Evolutionary conservation across 495 filamentous ascomycete genomes (phyloP).

Genomic region (Aspergillus funiculosus): DNA sequence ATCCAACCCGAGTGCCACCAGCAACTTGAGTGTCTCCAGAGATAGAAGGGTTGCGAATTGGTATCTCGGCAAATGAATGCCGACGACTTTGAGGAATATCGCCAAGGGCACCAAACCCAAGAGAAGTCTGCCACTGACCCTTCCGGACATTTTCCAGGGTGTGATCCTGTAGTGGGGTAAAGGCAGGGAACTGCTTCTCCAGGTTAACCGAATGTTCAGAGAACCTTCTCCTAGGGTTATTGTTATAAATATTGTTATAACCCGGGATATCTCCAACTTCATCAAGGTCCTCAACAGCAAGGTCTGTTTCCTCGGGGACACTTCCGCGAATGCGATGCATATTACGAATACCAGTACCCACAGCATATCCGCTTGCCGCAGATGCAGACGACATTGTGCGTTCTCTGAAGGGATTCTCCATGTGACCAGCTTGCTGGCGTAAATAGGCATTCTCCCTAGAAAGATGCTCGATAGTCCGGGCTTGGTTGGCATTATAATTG

Average conservation of each 20-base stretch:
- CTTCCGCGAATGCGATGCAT: slow-evolving; percentile 57
- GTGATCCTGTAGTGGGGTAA: slow-evolving; percentile 59
- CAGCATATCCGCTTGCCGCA: slow-evolving; percentile 34
- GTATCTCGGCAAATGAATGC: slow-evolving; percentile 93
- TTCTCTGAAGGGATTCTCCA: slow-evolving; percentile 58
- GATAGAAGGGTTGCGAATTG: slow-evolving; percentile 63
- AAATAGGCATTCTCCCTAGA: slow-evolving; percentile 66
- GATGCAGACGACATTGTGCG: slow-evolving; percentile 52
- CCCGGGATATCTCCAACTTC: slow-evolving; percentile 55
- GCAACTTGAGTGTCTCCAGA: slow-evolving; percentile 43
- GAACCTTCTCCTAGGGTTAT: slow-evolving; percentile 49
- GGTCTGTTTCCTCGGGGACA: slow-evolving; percentile 65
- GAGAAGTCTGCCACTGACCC: slow-evolving; percentile 81
- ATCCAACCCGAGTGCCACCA: slow-evolving; percentile 24
- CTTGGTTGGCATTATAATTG: slow-evolving; percentile 51
- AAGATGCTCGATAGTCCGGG: slow-evolving; percentile 68
- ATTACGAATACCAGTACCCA: slow-evolving; percentile 48
- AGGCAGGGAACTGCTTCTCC: slow-evolving; percentile 50
- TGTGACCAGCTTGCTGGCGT: slow-evolving; percentile 55
- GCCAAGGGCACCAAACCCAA: slow-evolving; percentile 65
- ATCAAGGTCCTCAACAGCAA: slow-evolving; percentile 64
- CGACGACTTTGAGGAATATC: slow-evolving; percentile 82
- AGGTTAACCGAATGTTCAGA: slow-evolving; percentile 57
- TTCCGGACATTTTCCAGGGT: slow-evolving; percentile 74
- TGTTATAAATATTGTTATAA: slow-evolving; percentile 36